phyloP scores from a whole-genome alignment of 768 basidiomycete genomes.

The Brasilioporus rufonigricans region DNA sequence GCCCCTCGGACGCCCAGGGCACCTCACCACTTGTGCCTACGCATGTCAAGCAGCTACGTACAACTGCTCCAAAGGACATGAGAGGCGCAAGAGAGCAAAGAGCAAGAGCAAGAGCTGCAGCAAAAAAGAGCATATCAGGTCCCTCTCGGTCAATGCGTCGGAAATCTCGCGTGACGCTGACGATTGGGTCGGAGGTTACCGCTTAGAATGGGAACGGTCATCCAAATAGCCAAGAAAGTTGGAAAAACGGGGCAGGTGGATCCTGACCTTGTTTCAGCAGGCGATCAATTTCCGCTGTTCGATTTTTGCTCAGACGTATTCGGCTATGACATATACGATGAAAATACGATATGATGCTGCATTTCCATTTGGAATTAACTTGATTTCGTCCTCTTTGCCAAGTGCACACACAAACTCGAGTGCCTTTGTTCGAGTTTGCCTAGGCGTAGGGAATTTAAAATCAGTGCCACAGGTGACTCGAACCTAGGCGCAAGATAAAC shows the following conservation, averaged over 20 bases:
- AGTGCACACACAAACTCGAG: too few species aligned
- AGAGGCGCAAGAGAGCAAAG: constrained; percentile 63
- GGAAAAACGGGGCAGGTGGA: background rate
- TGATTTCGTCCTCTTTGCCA: background rate
- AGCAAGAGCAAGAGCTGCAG: constrained; percentile 45
- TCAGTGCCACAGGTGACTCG: too few species aligned
- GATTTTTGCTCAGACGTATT: background rate
- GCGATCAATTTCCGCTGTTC: background rate
- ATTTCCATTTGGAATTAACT: background rate
- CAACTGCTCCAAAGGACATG: constrained; percentile 79
- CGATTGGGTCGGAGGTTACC: constrained; percentile 6
- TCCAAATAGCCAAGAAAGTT: background rate
- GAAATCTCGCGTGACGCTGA: constrained; percentile 23
- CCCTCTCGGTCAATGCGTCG: constrained; percentile 13
- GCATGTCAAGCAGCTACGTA: constrained; percentile 78
- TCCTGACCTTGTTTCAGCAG: background rate
- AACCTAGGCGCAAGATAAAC: background rate
- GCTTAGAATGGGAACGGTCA: background rate
- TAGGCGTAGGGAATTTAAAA: too few species aligned
- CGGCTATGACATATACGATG: background rate
- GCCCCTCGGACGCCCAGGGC: constrained; percentile 20
- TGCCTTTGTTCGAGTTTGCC: too few species aligned
- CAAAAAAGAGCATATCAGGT: constrained; percentile 34
- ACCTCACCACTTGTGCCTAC: constrained; percentile 54
- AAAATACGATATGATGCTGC: background rate